Evolutionary conservation across 2,329 filamentous ascomycete species (phyloP).

Genomic region (Ophiognomonia clavigignenti-juglandacearum): DNA sequence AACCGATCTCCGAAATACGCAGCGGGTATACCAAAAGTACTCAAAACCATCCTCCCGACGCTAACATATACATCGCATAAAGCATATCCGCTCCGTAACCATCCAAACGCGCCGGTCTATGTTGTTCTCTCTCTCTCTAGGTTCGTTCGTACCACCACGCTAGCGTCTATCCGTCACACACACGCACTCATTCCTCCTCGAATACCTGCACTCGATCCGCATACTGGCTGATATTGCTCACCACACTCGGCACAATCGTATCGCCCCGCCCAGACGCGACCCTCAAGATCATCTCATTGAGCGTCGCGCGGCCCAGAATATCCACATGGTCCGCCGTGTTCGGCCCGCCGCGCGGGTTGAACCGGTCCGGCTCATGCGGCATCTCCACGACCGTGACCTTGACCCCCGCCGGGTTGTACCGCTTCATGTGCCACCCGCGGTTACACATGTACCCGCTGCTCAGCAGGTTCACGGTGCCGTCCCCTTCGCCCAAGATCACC

Average conservation of each 20-base stretch:
- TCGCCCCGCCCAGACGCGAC: conserved; percentile 84
- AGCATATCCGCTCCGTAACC: no score
- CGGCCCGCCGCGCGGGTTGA: conserved; percentile 71
- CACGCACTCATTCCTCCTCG: conserved; percentile 50
- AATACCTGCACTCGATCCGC: conserved; percentile 78
- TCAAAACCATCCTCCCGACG: no score
- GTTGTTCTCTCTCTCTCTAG: no score
- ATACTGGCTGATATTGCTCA: conserved; percentile 79
- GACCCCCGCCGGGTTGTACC: conserved; percentile 83
- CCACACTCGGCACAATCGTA: conserved; percentile 69
- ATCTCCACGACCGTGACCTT: conserved; percentile 88
- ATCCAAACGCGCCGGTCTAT: no score
- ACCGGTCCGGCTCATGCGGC: conserved; percentile 91
- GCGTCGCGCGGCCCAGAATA: conserved; percentile 79
- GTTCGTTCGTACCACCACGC: no score
- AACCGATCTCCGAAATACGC: no score
- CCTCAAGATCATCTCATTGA: conserved; percentile 85
- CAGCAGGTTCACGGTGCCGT: conserved; percentile 91
- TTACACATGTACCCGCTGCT: conserved; percentile 96
- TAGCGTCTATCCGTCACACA: no score
- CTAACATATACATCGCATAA: no score
- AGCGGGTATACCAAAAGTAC: no score
- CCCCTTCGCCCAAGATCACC: conserved; percentile 92
- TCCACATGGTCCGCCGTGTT: conserved; percentile 89
- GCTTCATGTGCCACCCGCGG: conserved; percentile 86